Base-by-base conservation (phyloP, 1,284 basidiomycete species). In the Golubevia pallescens region DNA sequence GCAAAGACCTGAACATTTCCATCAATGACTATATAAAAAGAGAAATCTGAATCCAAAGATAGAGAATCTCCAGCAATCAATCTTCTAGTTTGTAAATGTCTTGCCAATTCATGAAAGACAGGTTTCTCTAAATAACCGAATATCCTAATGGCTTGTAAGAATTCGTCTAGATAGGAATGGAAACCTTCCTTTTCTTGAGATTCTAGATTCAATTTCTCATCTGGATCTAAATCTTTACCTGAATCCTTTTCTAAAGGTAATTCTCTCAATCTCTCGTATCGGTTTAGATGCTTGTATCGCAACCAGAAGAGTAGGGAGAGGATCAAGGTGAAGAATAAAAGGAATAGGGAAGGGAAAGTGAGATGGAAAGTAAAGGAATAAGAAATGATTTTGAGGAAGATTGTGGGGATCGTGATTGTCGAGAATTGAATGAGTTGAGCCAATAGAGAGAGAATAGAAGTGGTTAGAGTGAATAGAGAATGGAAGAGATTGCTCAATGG, bases 101-200 rank as follows among this genome's bases (percentile, higher is more conserved):
- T 74, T 1, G 82, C 80, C 21, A 85, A 76, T 62, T 85, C 82
- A 65, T 85, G 82, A 60, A 85, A 85, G 51, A 85, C 81, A 20
- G 82, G 82, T 63, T 81, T 80, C 60, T 85, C 82, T 42, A 85
- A 72, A 62, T 81, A 85, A 28, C 82, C 82, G 70, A 85, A 85
- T 63, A 85, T 81, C 19, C 82, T 72, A 55, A 85, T 85, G 52
- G 82, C 82, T 55, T 85, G 78, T 4, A 85, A 69, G 55, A 85
- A 85, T 62, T 85, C 82, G 59, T 85, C 82, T 24, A 85, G 77
- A 63, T 85, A 85, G 56, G 74, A 76, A 70, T 84, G 79, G 63
- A 85, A 82, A 60, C 70, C 72, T 57, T 79, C 77, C 2, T 68
- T 70, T 34, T 63, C 74, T 2, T 73, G 65, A 2, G 71, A 65